phyloP scores from a whole-genome alignment of 2,329 filamentous ascomycete species.

The Paraphaeosphaeria minitans region DNA sequence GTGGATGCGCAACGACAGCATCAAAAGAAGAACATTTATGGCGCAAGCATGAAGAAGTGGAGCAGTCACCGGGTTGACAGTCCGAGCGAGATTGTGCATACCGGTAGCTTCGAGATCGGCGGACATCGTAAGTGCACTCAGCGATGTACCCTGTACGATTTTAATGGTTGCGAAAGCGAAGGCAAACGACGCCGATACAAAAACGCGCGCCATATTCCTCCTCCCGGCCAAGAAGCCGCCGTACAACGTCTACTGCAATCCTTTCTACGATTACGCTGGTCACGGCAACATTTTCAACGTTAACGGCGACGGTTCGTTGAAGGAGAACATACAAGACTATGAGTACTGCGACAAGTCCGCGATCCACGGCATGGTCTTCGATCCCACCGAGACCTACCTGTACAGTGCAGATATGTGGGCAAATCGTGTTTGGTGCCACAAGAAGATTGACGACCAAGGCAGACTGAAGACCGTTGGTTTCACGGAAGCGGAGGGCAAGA shows the following conservation, averaged over 20 bases:
- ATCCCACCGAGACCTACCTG: slow-evolving; percentile 72
- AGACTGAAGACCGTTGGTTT: slow-evolving; percentile 72
- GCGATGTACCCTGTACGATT: background rate
- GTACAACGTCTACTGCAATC: slow-evolving; percentile 85
- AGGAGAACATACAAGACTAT: slow-evolving; percentile 72
- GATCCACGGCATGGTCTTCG: slow-evolving; percentile 83
- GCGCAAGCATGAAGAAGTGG: slow-evolving; percentile 93
- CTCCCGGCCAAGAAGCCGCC: slow-evolving; percentile 78
- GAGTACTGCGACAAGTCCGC: slow-evolving; percentile 71
- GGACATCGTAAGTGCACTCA: slow-evolving; percentile 69
- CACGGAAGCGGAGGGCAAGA: slow-evolving; percentile 70
- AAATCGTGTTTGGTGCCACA: slow-evolving; percentile 85
- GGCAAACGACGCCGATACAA: slow-evolving; percentile 72
- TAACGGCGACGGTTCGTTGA: slow-evolving; percentile 61
- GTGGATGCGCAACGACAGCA: slow-evolving; percentile 59
- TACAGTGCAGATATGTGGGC: slow-evolving; percentile 79
- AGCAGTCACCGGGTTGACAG: slow-evolving; percentile 78
- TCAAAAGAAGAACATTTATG: slow-evolving; percentile 81
- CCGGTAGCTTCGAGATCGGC: slow-evolving; percentile 72
- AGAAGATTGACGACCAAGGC: slow-evolving; percentile 67
- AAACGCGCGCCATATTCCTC: slow-evolving; percentile 88
- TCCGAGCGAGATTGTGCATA: slow-evolving; percentile 76
- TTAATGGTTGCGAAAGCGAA: slow-evolving; percentile 56
- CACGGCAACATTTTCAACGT: slow-evolving; percentile 78
- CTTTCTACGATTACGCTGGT: slow-evolving; percentile 85